Percentiles rank a stretch among this genome's conserved stretches.
These are phyloP conservation scores for Cystofilobasidium ferigula DNA, from an alignment of 768 basidiomycete species.

Conservation along the genomic window DNA sequence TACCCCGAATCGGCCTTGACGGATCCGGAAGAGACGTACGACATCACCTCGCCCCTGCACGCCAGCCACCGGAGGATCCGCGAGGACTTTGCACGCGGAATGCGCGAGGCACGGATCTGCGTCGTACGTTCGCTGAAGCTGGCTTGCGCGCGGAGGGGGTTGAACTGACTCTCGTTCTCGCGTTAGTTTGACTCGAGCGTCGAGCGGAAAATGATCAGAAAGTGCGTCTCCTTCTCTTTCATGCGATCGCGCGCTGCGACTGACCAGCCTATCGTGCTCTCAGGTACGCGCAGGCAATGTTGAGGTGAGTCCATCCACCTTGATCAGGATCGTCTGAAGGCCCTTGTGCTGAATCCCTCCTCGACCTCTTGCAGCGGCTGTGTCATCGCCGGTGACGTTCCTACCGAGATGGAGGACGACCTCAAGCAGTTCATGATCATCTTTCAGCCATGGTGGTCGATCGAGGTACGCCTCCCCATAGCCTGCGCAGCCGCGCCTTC, in stretches of 20 bases:
- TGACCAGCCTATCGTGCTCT: not conserved
- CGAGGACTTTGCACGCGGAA: conserved; percentile 19
- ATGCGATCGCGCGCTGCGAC: not conserved
- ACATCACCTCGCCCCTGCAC: conserved; percentile 4
- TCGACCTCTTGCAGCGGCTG: conserved; percentile 10
- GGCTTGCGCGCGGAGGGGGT: too few relatives aligned
- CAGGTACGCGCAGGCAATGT: conserved; percentile 26
- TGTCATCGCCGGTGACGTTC: conserved; percentile 24
- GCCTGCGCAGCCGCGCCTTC: too few relatives aligned
- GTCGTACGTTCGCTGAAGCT: not conserved
- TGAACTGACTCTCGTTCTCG: not conserved
- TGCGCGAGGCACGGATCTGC: conserved; percentile 25
- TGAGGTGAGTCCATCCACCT: conserved; percentile 5
- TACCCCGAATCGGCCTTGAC: conserved; percentile 13
- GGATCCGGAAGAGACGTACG: conserved; percentile 6
- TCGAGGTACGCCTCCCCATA: conserved; percentile 3
- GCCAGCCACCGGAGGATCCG: conserved; percentile 14
- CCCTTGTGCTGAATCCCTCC: not conserved
- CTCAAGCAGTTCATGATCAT: conserved; percentile 20
- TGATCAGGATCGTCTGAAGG: not conserved
- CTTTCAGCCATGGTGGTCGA: conserved; percentile 18
- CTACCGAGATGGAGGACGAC: conserved; percentile 26
- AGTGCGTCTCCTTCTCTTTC: not conserved
- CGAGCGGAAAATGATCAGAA: conserved; percentile 25
- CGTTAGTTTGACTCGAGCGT: conserved; percentile 21